phyloP scores from a whole-genome alignment of 352 stramenopile species.

The Phytopythium aichiense region DNA sequence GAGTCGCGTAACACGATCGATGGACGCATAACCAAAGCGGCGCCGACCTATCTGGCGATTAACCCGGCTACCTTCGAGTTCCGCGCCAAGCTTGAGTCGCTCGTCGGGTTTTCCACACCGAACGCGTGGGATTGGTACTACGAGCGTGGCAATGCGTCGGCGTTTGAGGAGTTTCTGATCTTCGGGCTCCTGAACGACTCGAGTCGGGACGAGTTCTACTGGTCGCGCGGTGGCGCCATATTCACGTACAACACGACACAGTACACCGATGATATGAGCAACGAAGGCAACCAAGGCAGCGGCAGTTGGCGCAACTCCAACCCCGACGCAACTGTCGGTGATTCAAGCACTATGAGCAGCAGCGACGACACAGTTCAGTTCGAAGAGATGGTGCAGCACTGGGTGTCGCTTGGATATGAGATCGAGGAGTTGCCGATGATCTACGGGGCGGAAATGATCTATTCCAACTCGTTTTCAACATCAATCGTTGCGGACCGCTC shows the following conservation, averaged over 20 bases:
- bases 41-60: constrained; percentile 7
- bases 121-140: constrained; percentile 1
- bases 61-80: constrained; percentile 6
- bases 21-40: constrained; percentile 3
- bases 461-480: background rate
- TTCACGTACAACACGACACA: constrained; percentile 6
- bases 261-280: background rate
- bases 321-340: background rate
- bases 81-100: background rate
- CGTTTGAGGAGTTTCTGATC: constrained; percentile 13
- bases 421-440: background rate
- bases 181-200: constrained; percentile 1
- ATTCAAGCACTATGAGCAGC: background rate
- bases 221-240: constrained; percentile 7
- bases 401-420: constrained; percentile 1
- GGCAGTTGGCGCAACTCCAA: background rate
- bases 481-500: background rate
- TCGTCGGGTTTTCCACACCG: background rate
- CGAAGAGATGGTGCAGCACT: background rate
- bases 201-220: constrained; percentile 2
- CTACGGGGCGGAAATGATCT: background rate
- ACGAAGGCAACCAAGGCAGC: background rate
- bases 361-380: background rate
- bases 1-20: background rate
- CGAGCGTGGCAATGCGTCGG: constrained; percentile 9